Conservation (phyloP, 306 rosid species). For the Crataegus laevigata region DNA sequence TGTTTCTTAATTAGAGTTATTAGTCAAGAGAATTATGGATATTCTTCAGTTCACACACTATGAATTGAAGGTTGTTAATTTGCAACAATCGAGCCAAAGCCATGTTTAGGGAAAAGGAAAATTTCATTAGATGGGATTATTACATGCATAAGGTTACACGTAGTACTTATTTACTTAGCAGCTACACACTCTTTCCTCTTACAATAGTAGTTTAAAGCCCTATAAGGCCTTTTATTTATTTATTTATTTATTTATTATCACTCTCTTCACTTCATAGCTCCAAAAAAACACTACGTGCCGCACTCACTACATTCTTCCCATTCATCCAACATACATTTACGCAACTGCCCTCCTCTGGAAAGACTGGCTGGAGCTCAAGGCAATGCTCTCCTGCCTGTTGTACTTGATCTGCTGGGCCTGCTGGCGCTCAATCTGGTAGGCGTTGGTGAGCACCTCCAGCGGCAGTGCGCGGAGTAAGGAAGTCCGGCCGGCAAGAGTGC, state of each 20-base stretch:
- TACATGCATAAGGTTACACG: neutral
- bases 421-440: slow-evolving; percentile 25
- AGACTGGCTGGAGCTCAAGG: slow-evolving; percentile 20
- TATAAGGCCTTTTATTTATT: neutral
- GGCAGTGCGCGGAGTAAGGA: slow-evolving; percentile 32
- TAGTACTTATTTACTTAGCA: neutral
- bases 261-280: neutral
- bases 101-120: neutral
- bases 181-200: neutral
- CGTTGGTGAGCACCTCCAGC: slow-evolving; percentile 28
- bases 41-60: too few relatives aligned
- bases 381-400: slow-evolving; percentile 21
- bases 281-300: neutral
- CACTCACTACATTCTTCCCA: neutral
- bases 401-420: slow-evolving; percentile 36
- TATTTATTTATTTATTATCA: neutral
- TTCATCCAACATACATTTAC: neutral
- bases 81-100: neutral
- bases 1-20: too few relatives aligned
- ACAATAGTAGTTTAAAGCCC: neutral
- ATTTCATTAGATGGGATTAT: neutral
- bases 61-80: neutral
- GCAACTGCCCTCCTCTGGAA: neutral
- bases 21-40: too few relatives aligned
- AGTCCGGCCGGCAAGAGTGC: slow-evolving; percentile 32